Evolutionary conservation across 352 stramenopile species (phyloP).

Genomic region (Phytopythium mirpurense): DNA sequence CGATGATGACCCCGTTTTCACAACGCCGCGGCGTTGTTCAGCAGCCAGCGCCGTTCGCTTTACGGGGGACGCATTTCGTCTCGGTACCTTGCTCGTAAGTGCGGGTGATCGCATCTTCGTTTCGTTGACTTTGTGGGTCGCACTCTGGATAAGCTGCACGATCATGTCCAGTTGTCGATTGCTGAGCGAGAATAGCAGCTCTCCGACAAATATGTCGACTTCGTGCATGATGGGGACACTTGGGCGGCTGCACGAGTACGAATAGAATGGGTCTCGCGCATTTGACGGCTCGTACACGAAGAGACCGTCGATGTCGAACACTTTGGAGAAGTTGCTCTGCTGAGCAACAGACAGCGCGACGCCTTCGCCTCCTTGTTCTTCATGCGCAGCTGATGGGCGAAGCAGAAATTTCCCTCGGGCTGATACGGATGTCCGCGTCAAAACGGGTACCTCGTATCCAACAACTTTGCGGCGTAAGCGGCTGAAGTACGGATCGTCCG

Average conservation of each 20-base stretch:
- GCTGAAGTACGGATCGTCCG: slow-evolving; percentile 13
- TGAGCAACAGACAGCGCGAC: neutral
- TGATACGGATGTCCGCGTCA: slow-evolving; percentile 64
- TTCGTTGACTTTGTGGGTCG: slow-evolving; percentile 24
- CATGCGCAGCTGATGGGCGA: slow-evolving; percentile 22
- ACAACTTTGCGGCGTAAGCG: slow-evolving; percentile 62
- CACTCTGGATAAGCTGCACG: slow-evolving; percentile 49
- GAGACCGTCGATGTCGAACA: slow-evolving; percentile 31
- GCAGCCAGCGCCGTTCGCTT: neutral
- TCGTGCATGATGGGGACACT: slow-evolving; percentile 46
- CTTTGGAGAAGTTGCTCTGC: slow-evolving; percentile 10
- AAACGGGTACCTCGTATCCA: slow-evolving; percentile 75
- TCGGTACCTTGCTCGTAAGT: neutral
- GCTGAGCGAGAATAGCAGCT: slow-evolving; percentile 75
- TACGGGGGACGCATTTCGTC: neutral
- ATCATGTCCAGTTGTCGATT: slow-evolving; percentile 81
- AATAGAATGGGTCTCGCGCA: slow-evolving; percentile 59
- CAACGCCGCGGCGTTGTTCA: neutral
- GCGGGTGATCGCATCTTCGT: slow-evolving; percentile 1
- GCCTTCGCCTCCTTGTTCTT: neutral
- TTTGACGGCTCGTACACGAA: slow-evolving; percentile 39
- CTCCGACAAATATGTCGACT: slow-evolving; percentile 62
- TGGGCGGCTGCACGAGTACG: slow-evolving; percentile 49
- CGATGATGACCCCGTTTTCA: neutral
- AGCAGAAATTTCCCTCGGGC: slow-evolving; percentile 49